phyloP scores from a whole-genome alignment of 2,329 filamentous ascomycete species.

The Dichotomopilus funicola region DNA sequence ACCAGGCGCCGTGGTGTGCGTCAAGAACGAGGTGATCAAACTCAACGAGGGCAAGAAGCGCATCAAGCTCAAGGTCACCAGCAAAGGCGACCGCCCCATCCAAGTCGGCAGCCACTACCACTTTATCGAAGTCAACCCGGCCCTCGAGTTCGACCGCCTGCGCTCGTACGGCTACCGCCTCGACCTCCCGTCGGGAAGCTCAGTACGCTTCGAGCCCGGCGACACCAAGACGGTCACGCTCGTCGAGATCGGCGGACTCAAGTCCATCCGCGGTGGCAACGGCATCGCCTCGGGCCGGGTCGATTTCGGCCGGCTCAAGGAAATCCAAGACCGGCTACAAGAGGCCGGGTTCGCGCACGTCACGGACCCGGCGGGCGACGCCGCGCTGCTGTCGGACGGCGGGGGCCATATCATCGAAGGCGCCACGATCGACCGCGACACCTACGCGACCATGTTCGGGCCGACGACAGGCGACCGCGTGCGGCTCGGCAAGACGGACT shows the following conservation, averaged over 20 bases:
- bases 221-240: constrained; percentile 85
- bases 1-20: constrained; percentile 73
- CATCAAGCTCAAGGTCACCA: constrained; percentile 70
- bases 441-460: constrained; percentile 85
- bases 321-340: constrained; percentile 62
- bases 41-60: constrained; percentile 71
- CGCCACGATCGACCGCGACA: constrained; percentile 66
- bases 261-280: constrained; percentile 80
- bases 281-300: constrained; percentile 66
- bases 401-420: constrained; percentile 47
- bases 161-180: constrained; percentile 78
- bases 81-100: constrained; percentile 81
- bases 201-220: constrained; percentile 87
- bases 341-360: constrained; percentile 71
- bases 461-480: constrained; percentile 86
- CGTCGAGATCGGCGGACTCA: constrained; percentile 78
- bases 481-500: constrained; percentile 71
- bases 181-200: constrained; percentile 86
- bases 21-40: constrained; percentile 57
- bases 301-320: constrained; percentile 54
- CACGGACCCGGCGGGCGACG: constrained; percentile 54
- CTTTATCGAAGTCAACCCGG: constrained; percentile 90
- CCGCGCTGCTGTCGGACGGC: constrained; percentile 42
- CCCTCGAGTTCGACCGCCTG: constrained; percentile 79
- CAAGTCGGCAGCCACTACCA: constrained; percentile 95